Base-by-base conservation (phyloP, 1,139 yeast species). In the Pichia sp. region DNA sequence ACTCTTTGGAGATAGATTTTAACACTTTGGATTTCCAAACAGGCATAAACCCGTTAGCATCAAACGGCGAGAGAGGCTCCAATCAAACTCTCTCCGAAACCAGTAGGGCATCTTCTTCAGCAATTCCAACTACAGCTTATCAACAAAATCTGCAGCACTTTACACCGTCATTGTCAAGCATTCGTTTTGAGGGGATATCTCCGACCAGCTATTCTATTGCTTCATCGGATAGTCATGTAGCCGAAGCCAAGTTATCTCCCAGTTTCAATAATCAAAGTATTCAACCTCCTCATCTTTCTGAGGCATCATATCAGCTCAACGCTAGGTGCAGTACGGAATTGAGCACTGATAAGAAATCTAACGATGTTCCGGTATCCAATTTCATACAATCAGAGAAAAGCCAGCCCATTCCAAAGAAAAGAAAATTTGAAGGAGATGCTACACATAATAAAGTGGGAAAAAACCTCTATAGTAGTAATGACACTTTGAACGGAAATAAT, bases 1-100 rank as follows among this genome's bases (percentile, higher is more conserved):
- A 62, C 30, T 60, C 60, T 13, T 62, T 65, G 48, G 66, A 64
- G 23, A 55, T 60, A 19, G 60, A 57, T 26, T 55, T 56, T 18
- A 57, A 39, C 37, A 39, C 45, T 3, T 10, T 47, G 7, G 53
- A 52, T 36, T 49, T 53, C 12, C 51, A 46, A 43, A 28, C 36
- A 13, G 26, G 36, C 5, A 6, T 30, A 4, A 22, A 31, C 21
- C 37, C 18, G n/a, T 18, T 9, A 3, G 5, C n/a, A 34, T 34
- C 37, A 8, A 22, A 12, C n/a, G 18, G 10, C 21, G 44, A 21
- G 22, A 42, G 21, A 34, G 39, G 12, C 16, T n/a, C 45, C 3
- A 26, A 12, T 26, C 34, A 9, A 16, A 7, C 36, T 2, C 10
- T n/a, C 4, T 3, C 39, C n/a, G n/a, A 3, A 18, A 12, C 4